Evolutionary conservation across 148 eudicot species (phyloP).

Genomic region (Chenopodium album): DNA sequence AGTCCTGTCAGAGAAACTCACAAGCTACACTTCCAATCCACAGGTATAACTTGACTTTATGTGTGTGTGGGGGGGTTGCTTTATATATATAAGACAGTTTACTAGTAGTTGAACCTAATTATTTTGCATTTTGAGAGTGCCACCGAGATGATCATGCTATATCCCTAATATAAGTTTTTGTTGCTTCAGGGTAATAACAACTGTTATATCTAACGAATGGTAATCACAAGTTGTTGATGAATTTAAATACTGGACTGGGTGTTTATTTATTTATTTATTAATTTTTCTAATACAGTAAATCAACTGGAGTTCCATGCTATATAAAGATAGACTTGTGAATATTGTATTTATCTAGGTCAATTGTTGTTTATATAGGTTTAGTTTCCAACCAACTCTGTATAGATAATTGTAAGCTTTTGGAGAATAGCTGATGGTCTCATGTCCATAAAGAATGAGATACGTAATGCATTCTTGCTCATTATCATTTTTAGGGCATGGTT

Average conservation of each 20-base stretch:
- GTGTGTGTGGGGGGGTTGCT: background rate
- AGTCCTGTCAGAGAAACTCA: conserved; percentile 62
- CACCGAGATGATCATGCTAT: background rate
- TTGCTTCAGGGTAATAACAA: background rate
- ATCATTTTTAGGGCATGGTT: background rate
- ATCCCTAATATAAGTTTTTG: background rate
- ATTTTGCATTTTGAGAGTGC: background rate
- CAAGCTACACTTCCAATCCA: conserved; percentile 46
- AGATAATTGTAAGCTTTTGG: background rate
- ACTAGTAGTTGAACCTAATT: too few relatives aligned
- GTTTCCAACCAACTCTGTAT: background rate
- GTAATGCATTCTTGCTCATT: background rate
- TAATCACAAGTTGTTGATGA: background rate
- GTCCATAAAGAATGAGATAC: background rate
- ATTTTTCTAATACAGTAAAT: background rate
- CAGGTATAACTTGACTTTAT: conserved; percentile 41
- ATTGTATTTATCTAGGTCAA: background rate
- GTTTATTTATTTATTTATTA: too few relatives aligned
- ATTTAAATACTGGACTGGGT: background rate
- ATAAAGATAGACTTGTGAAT: conserved; percentile 2
- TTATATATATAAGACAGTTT: background rate
- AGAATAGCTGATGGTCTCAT: background rate
- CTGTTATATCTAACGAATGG: background rate
- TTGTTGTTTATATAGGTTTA: background rate
- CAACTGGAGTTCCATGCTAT: background rate